A percentile compares a stretch with the other conserved stretches of the same genome.
These are phyloP conservation scores for Penicillium herquei DNA, from an alignment of 495 filamentous ascomycete genomes.

Conservation along the genomic window DNA sequence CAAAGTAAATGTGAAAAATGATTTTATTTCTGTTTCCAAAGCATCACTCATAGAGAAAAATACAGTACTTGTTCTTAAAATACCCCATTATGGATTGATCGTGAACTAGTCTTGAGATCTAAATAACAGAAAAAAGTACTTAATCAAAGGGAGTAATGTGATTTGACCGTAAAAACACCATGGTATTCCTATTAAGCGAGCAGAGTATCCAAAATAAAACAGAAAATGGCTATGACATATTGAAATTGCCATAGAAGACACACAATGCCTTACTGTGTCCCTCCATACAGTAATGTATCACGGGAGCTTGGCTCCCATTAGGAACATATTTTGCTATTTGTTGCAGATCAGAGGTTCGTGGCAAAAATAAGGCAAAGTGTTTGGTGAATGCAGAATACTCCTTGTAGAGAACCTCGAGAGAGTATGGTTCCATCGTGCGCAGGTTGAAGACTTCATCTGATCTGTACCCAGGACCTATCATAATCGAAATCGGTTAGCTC, in stretches of 20 bases:
- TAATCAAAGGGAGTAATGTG: too few relatives aligned
- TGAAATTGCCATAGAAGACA: slow-evolving; percentile 52
- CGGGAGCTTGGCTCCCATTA: slow-evolving; percentile 55
- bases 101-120: too few relatives aligned
- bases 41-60: too few relatives aligned
- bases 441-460: slow-evolving; percentile 80
- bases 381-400: slow-evolving; percentile 53
- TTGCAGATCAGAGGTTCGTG: slow-evolving; percentile 79
- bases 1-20: too few relatives aligned
- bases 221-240: slow-evolving; percentile 10
- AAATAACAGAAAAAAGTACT: too few relatives aligned
- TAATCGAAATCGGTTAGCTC: slow-evolving; percentile 7
- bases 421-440: slow-evolving; percentile 85
- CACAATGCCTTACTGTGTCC: slow-evolving; percentile 81
- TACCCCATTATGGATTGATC: too few relatives aligned
- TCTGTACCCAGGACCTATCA: slow-evolving; percentile 71
- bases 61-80: too few relatives aligned
- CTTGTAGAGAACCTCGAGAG: slow-evolving; percentile 57
- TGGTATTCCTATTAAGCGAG: background rate
- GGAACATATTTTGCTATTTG: slow-evolving; percentile 71
- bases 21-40: too few relatives aligned
- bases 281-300: slow-evolving; percentile 88
- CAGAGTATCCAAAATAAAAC: background rate
- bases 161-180: too few relatives aligned
- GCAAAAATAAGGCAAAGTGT: slow-evolving; percentile 75